Percentiles rank a stretch among this genome's conserved stretches.
Evolutionary conservation across 2,329 filamentous ascomycete species (phyloP).

Genomic region (Pseudogymnoascus sp.): DNA sequence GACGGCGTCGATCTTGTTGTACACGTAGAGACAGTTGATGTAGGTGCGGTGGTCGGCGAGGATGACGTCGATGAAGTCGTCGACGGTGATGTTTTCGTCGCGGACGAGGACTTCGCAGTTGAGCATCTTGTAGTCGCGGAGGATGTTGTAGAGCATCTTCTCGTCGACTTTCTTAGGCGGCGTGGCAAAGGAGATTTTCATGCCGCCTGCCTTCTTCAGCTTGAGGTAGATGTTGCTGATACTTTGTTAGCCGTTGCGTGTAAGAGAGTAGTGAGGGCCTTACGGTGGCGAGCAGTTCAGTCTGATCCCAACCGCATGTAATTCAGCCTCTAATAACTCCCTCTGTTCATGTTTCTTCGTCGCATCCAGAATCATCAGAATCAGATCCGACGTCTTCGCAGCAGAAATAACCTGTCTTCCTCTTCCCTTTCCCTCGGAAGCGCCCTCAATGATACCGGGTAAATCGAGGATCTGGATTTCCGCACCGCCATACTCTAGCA

Average conservation of each 20-base stretch:
- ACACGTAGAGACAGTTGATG: slow-evolving; percentile 88
- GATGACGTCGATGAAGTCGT: slow-evolving; percentile 98
- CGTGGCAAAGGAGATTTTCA: slow-evolving; percentile 94
- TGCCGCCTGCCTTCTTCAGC: slow-evolving; percentile 86
- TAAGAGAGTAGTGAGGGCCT: slow-evolving; percentile 26
- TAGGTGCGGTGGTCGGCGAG: slow-evolving; percentile 99
- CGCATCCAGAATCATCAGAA: slow-evolving; percentile 93
- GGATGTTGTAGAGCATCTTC: slow-evolving; percentile 96
- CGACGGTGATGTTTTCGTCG: slow-evolving; percentile 90
- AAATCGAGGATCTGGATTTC: slow-evolving; percentile 98
- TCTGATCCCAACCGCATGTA: slow-evolving; percentile 91
- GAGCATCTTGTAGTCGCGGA: slow-evolving; percentile 96
- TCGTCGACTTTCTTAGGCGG: slow-evolving; percentile 90
- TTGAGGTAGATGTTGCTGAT: slow-evolving; percentile 92
- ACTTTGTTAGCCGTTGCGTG: slow-evolving; percentile 10
- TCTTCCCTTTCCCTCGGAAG: slow-evolving; percentile 88
- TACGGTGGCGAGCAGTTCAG: slow-evolving; percentile 86
- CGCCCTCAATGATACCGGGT: slow-evolving; percentile 96
- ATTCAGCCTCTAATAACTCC: slow-evolving; percentile 77
- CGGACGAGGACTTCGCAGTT: slow-evolving; percentile 95
- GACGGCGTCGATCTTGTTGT: slow-evolving; percentile 98
- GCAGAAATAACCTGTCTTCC: slow-evolving; percentile 95
- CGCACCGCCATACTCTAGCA: slow-evolving; percentile 93
- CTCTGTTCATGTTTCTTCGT: slow-evolving; percentile 95
- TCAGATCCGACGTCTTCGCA: slow-evolving; percentile 94